Evolutionary conservation across 2,329 filamentous ascomycete species (phyloP).

Genomic region (Stenocarpella maydis): DNA sequence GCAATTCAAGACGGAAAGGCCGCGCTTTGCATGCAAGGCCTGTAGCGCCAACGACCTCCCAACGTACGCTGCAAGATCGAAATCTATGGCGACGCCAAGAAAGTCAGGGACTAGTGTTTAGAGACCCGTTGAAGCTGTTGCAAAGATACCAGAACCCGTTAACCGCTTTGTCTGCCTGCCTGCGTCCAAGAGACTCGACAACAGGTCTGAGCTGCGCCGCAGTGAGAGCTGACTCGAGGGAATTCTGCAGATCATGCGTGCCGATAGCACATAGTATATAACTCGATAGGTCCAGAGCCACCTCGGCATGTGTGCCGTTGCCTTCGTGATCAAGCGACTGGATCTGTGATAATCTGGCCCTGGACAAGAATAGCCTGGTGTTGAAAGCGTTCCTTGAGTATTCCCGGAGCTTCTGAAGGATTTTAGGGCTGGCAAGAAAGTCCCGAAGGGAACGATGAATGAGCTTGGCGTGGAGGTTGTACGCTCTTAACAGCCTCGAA

Average conservation of each 20-base stretch:
- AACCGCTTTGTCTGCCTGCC: neutral
- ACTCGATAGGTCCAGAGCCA: neutral
- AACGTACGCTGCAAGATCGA: neutral
- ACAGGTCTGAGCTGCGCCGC: neutral
- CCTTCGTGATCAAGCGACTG: neutral
- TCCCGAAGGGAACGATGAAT: neutral
- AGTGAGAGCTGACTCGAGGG: neutral
- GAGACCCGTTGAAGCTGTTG: neutral
- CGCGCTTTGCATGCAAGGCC: neutral
- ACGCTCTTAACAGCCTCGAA: neutral
- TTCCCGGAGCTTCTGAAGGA: neutral
- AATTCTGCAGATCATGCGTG: neutral
- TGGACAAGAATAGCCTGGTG: neutral
- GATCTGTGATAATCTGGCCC: neutral
- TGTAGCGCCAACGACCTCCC: neutral
- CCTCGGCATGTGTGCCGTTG: neutral
- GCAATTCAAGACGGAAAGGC: neutral
- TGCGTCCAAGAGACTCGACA: neutral
- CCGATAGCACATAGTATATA: neutral
- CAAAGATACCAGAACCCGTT: neutral
- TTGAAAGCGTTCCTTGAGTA: neutral
- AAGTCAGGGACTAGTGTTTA: neutral
- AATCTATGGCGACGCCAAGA: neutral
- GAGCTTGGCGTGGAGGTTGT: neutral
- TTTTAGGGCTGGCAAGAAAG: neutral